Conservation (phyloP, 2,329 filamentous ascomycete genomes). For the Bipolaris sorokiniana region DNA sequence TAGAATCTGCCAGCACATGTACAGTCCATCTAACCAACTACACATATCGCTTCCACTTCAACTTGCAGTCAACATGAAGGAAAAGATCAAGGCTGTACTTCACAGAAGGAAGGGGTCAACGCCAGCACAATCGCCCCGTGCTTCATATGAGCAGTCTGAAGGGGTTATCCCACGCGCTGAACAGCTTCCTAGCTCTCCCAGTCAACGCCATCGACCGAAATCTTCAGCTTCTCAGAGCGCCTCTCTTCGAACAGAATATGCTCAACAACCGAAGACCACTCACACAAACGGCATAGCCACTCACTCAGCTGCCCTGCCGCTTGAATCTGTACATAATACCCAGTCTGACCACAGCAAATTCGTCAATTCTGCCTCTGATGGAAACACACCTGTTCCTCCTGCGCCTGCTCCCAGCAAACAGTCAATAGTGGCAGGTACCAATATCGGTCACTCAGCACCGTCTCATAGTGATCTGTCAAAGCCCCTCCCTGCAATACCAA, state of each 20-base stretch:
- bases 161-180: conserved; percentile 7
- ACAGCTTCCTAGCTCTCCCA: conserved; percentile 5
- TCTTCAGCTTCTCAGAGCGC: conserved; percentile 1
- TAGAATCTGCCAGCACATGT: neutral
- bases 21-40: conserved; percentile 3
- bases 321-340: neutral
- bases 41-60: neutral
- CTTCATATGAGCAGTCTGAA: conserved; percentile 12
- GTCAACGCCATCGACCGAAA: neutral
- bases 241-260: conserved; percentile 10
- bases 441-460: conserved; percentile 27
- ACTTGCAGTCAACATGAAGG: conserved; percentile 17
- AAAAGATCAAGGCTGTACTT: conserved; percentile 26
- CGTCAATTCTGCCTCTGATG: conserved; percentile 26
- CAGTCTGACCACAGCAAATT: conserved; percentile 9
- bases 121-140: conserved; percentile 11
- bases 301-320: neutral
- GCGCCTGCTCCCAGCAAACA: conserved; percentile 19
- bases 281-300: neutral
- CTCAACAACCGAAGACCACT: conserved; percentile 14
- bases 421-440: conserved; percentile 29
- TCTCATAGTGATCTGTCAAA: conserved; percentile 9
- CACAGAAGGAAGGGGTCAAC: conserved; percentile 18
- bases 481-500: conserved; percentile 11
- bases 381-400: conserved; percentile 31